Conservation (phyloP, 345 rosid genomes). For the Viola odorata region DNA sequence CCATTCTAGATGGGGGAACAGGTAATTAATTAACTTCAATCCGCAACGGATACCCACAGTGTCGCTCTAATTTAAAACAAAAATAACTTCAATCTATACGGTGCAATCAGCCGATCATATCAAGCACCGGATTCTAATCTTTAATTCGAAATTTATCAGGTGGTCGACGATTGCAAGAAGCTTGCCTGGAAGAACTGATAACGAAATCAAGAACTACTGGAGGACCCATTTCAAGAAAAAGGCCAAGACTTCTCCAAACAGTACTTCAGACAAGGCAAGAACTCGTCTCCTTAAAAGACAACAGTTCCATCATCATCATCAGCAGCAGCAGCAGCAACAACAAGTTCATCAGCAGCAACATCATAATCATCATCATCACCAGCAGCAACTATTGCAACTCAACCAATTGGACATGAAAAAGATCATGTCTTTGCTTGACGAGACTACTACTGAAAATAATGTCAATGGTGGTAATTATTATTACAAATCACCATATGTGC, state of each 20-base stretch:
- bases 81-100: neutral
- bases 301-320: conserved; percentile 62
- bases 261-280: conserved; percentile 39
- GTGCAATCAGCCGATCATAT: neutral
- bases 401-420: conserved; percentile 56
- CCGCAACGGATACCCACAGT: neutral
- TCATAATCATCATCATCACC: conserved; percentile 21
- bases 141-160: conserved; percentile 23
- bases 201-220: conserved; percentile 92
- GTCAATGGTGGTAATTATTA: no score
- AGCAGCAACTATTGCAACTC: conserved; percentile 42
- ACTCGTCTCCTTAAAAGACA: conserved; percentile 59
- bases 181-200: conserved; percentile 90
- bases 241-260: conserved; percentile 44
- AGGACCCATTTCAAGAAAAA: conserved; percentile 90
- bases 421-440: conserved; percentile 53
- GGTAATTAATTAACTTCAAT: conserved; percentile 33
- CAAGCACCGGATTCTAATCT: neutral
- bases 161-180: conserved; percentile 95
- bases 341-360: conserved; percentile 23
- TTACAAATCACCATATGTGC: conserved; percentile 28
- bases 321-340: conserved; percentile 27
- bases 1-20: conserved; percentile 93
- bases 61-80: neutral
- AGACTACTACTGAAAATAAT: conserved; percentile 18